These are phyloP conservation scores for Cladorrhinum sp. DNA, from an alignment of 2,329 filamentous ascomycete genomes.

Conservation along the genomic window DNA sequence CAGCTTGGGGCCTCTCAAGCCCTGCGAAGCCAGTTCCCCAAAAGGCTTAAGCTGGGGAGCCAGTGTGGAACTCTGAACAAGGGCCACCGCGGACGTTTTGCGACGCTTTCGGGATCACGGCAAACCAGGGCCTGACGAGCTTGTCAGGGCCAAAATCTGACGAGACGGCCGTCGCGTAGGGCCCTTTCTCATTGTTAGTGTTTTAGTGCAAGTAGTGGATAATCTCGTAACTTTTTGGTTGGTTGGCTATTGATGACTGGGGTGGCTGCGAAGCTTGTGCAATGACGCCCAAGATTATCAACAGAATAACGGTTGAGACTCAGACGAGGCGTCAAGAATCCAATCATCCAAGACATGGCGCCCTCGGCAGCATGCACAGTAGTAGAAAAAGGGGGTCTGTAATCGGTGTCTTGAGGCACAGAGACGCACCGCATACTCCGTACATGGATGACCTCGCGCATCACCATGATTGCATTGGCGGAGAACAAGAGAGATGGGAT, in stretches of 20 bases:
- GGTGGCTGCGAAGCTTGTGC: constrained; percentile 14
- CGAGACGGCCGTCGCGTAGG: neutral
- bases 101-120: constrained; percentile 21
- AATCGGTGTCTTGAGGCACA: neutral
- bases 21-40: constrained; percentile 11
- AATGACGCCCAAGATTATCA: constrained; percentile 13
- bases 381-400: neutral
- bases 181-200: neutral
- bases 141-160: neutral
- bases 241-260: neutral
- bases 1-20: constrained; percentile 11
- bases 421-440: neutral
- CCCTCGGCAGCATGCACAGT: neutral
- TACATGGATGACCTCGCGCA: constrained; percentile 5
- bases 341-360: constrained; percentile 4
- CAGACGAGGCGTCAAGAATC: neutral
- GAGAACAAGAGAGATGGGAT: neutral
- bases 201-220: neutral
- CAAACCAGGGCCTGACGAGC: constrained; percentile 21
- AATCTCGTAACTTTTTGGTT: neutral
- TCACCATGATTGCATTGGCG: neutral
- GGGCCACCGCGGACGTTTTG: constrained; percentile 6
- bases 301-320: constrained; percentile 6
- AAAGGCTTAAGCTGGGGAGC: constrained; percentile 16
- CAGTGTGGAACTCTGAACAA: constrained; percentile 2